phyloP scores from a whole-genome alignment of 257 asterid genomes.

The Solanum stenotomum region DNA sequence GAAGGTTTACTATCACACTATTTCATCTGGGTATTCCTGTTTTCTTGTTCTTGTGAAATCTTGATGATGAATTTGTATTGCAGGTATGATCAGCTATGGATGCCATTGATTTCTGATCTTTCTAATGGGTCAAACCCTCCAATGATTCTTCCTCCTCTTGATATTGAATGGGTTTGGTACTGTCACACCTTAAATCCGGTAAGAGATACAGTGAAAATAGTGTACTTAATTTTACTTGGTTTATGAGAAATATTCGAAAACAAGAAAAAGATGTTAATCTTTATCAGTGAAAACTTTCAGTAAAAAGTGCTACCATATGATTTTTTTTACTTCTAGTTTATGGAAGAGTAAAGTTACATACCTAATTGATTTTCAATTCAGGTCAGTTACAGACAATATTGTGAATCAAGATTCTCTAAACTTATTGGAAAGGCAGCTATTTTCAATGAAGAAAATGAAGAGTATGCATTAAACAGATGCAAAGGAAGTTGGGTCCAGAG shows the following conservation, averaged over 20 bases:
- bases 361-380: constrained; percentile 10
- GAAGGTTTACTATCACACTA: constrained; percentile 36
- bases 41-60: not conserved
- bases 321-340: not conserved
- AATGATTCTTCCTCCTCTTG: constrained; percentile 85
- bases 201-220: not conserved
- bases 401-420: constrained; percentile 70
- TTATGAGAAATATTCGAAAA: not conserved
- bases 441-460: constrained; percentile 75
- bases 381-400: constrained; percentile 61
- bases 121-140: constrained; percentile 49
- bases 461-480: constrained; percentile 76
- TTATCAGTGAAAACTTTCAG: not conserved
- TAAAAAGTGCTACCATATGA: not conserved
- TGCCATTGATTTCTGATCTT: constrained; percentile 80
- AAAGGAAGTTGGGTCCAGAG: constrained; percentile 56
- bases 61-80: not conserved
- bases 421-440: constrained; percentile 62
- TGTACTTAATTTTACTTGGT: not conserved
- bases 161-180: constrained; percentile 94
- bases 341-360: not conserved
- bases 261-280: not conserved
- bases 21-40: not conserved
- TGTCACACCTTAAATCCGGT: constrained; percentile 81
- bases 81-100: constrained; percentile 88